Percentiles rank a stretch among this genome's conserved stretches.
Evolutionary conservation across 352 stramenopile genomes (phyloP).

Genomic region (Pythium dissotocum): DNA sequence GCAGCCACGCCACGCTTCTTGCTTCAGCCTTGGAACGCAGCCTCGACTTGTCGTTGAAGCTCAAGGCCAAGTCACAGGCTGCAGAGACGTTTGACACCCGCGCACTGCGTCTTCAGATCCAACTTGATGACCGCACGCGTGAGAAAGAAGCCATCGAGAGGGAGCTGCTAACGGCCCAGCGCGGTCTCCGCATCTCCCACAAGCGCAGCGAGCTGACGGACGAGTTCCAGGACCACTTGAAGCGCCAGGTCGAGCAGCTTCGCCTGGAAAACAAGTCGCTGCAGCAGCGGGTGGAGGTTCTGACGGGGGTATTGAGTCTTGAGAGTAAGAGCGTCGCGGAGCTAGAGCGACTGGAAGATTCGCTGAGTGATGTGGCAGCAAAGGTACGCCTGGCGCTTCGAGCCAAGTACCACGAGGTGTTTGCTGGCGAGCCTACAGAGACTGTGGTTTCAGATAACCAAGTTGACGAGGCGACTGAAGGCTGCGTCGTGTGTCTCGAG

Average conservation of each 20-base stretch:
- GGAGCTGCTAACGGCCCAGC: constrained; percentile 14
- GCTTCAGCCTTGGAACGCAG: constrained; percentile 39
- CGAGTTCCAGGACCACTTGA: constrained; percentile 25
- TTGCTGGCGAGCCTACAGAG: background rate
- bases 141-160: constrained; percentile 27
- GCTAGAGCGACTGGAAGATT: constrained; percentile 25
- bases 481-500: constrained; percentile 60
- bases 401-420: constrained; percentile 21
- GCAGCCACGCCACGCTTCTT: constrained; percentile 20
- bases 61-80: constrained; percentile 46
- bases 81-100: constrained; percentile 33
- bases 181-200: constrained; percentile 14
- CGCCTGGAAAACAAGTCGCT: constrained; percentile 18
- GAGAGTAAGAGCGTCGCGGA: constrained; percentile 20
- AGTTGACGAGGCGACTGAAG: background rate
- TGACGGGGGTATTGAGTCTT: constrained; percentile 18
- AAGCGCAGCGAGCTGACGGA: constrained; percentile 19
- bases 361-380: constrained; percentile 5
- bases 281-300: constrained; percentile 20
- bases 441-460: background rate
- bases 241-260: constrained; percentile 10
- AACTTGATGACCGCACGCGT: constrained; percentile 15
- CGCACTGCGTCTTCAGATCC: constrained; percentile 30
- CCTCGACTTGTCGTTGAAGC: constrained; percentile 36
- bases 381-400: constrained; percentile 19